A percentile compares a stretch with the other conserved stretches of the same genome.
These are phyloP conservation scores for Globisporangium nunn DNA, from an alignment of 352 stramenopile genomes.

Conservation along the genomic window DNA sequence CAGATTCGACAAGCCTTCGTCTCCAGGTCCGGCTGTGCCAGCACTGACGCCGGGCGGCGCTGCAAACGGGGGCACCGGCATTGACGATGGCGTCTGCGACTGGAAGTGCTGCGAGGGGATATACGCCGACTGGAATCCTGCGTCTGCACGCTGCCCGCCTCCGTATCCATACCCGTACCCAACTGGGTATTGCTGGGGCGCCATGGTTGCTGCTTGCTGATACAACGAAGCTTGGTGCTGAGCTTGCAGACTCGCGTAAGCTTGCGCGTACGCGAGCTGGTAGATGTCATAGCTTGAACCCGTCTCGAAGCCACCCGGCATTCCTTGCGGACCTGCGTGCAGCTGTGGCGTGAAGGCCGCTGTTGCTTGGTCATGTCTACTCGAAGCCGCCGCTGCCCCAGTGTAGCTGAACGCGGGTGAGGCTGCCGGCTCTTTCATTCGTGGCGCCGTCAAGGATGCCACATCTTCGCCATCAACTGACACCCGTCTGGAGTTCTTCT, in stretches of 20 bases:
- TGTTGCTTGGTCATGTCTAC: not conserved
- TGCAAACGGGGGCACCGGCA: conserved; percentile 12
- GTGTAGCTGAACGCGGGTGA: not conserved
- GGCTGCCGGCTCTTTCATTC: not conserved
- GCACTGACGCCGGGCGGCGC: conserved; percentile 15
- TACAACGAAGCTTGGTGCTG: conserved; percentile 34
- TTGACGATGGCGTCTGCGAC: conserved; percentile 5
- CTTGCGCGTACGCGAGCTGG: conserved; percentile 58
- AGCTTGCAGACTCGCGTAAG: conserved; percentile 53
- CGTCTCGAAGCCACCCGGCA: not conserved
- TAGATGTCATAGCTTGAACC: conserved; percentile 31
- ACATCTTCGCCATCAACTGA: conserved; percentile 18
- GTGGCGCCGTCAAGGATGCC: conserved; percentile 1
- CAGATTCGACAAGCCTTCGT: conserved; percentile 65
- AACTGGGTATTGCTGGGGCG: conserved; percentile 4
- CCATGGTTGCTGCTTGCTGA: conserved; percentile 3
- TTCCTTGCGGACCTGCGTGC: conserved; percentile 2
- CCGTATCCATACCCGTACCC: conserved; percentile 13
- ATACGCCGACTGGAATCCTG: conserved; percentile 17
- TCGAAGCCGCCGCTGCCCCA: not conserved
- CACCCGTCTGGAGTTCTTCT: conserved; percentile 14
- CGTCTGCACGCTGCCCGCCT: not conserved
- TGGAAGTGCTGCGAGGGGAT: conserved; percentile 14
- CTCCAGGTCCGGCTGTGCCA: conserved; percentile 5
- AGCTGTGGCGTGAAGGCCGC: not conserved